A percentile compares a stretch with the other conserved stretches of the same genome.
Evolutionary conservation across 768 basidiomycete species (phyloP).

Genomic region (Pisolithus marmoratus): DNA sequence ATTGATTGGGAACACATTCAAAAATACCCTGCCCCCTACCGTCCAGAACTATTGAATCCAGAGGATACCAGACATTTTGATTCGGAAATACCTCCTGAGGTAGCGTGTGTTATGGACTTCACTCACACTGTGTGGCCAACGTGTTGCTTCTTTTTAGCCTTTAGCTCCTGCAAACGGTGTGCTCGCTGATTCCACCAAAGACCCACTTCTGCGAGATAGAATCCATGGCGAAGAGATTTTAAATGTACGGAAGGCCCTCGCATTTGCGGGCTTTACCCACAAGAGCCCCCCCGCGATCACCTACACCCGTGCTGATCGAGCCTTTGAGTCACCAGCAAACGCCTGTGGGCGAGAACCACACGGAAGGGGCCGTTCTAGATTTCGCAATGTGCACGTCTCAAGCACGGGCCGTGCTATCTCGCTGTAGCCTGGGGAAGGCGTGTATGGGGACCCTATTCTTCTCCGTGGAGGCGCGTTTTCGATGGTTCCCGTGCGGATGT

Average conservation of each 20-base stretch:
- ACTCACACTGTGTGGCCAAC: constrained; percentile 23
- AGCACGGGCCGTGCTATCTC: constrained; percentile 81
- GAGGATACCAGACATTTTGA: constrained; percentile 96
- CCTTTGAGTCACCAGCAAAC: constrained; percentile 55
- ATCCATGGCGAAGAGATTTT: constrained; percentile 82
- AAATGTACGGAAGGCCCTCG: constrained; percentile 84
- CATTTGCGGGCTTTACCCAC: constrained; percentile 89
- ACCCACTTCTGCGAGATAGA: constrained; percentile 83
- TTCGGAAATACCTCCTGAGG: constrained; percentile 88
- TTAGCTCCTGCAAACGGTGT: constrained; percentile 86
- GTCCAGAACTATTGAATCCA: constrained; percentile 72
- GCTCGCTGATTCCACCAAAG: constrained; percentile 77
- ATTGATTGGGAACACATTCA: constrained; percentile 90
- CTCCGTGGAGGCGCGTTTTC: constrained; percentile 14
- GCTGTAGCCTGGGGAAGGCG: constrained; percentile 46
- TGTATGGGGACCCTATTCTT: constrained; percentile 22
- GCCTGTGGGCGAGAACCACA: constrained; percentile 42
- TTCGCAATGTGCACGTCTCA: constrained; percentile 55
- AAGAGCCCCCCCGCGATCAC: constrained; percentile 78
- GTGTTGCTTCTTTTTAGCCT: constrained; percentile 50
- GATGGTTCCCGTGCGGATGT: constrained; percentile 29
- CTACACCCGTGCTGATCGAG: constrained; percentile 70
- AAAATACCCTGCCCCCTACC: constrained; percentile 79
- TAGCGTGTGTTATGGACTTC: constrained; percentile 32
- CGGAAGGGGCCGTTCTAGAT: constrained; percentile 58